phyloP scores from a whole-genome alignment of 1,139 yeast genomes.

The Geotrichum citri-aurantii region DNA sequence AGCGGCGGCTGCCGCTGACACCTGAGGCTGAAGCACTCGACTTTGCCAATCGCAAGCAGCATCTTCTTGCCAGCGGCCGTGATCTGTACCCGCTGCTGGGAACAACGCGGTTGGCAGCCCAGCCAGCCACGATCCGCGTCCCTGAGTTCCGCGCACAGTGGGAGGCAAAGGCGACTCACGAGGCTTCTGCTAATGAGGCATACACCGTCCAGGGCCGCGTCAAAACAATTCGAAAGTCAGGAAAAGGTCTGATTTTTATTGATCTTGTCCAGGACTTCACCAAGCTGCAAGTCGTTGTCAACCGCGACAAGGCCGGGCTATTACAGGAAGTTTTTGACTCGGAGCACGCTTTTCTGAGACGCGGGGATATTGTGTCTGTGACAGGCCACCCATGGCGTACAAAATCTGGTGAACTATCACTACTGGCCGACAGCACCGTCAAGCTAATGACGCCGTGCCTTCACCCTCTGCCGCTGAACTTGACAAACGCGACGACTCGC shows the following conservation, averaged over 20 bases:
- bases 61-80: conserved; percentile 19
- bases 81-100: conserved; percentile 25
- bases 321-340: conserved; percentile 43
- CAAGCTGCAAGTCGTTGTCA: conserved; percentile 57
- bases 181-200: conserved; percentile 15
- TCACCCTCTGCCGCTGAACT: conserved; percentile 61
- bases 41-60: conserved; percentile 39
- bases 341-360: conserved; percentile 45
- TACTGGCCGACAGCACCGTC: conserved; percentile 51
- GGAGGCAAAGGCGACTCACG: conserved; percentile 19
- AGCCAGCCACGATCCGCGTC: conserved; percentile 20
- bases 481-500: conserved; percentile 51
- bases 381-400: conserved; percentile 71
- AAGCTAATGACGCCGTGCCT: conserved; percentile 61
- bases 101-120: conserved; percentile 6
- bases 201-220: conserved; percentile 52
- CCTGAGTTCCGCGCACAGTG: conserved; percentile 24
- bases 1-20: conserved; percentile 16
- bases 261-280: conserved; percentile 57
- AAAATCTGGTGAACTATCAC: conserved; percentile 69
- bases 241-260: conserved; percentile 60
- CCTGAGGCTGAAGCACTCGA: conserved; percentile 37
- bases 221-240: conserved; percentile 50
- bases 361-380: conserved; percentile 67
- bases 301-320: conserved; percentile 38